Evolutionary conservation across 306 rosid genomes (phyloP), one percentile per base, ranked within the genome.

Genomic region (Prunus salicina): DNA sequence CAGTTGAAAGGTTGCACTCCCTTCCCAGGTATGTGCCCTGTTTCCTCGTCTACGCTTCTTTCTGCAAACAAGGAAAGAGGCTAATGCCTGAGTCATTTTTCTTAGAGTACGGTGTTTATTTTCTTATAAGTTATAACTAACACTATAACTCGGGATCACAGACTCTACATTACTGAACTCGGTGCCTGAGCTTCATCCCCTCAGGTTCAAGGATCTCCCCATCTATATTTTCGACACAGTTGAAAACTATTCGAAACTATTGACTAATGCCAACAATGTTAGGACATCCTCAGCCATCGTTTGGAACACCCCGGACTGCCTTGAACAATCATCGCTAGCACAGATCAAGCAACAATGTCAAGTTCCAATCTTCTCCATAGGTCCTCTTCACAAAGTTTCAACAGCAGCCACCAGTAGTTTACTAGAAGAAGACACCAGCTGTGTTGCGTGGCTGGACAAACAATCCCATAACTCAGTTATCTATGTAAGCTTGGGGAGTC

Each of bases 131-230:
- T 34, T 34, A 5, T 34, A 34, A 34, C 67, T 63, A 63, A 30
- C 20, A 63, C 63, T 45, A n/a, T 7, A 38, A 38, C 2, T 65
- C 12, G 2, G 70, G 25, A 38, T 65, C 56, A 41, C 72, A 88
- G 92, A 71, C 52, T 74, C 75, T 8, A 24, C 15, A 62, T 72
- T 63, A 0, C 24, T 5, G 60, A 81, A 82, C 0, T 34, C 67
- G 50, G 86, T 86, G 20, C 90, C 93, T 3, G 84, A 69, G 55
- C 82, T 87, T 12, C 60, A 74, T 20, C 82, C 88, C 0, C 67
- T 90, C 3, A 75, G 88, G 64, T 86, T 80, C 78, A 90, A 76
- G 76, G 96, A 90, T 77, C 80, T 90, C 7, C 88, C 86, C 1
- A 28, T 82, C 71, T 34, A 85, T 45, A 49, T 53, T n/a, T 49